These are phyloP conservation scores for Drechslera avenae DNA, from an alignment of 2,329 filamentous ascomycete genomes.

Conservation along the genomic window DNA sequence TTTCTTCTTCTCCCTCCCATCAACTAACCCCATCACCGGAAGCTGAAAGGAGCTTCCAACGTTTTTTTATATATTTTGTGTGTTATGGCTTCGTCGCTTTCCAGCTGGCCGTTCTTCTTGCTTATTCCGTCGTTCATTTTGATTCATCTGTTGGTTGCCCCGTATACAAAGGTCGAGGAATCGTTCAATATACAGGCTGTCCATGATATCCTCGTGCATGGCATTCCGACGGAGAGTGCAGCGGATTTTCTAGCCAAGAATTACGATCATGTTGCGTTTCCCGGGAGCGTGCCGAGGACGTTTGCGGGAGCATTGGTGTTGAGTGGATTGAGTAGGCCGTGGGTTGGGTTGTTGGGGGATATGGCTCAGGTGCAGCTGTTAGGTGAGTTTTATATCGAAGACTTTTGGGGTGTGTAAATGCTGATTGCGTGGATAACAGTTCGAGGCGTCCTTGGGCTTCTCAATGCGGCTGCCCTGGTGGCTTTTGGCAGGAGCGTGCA, in stretches of 20 bases:
- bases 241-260: constrained; percentile 60
- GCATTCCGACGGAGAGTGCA: constrained; percentile 67
- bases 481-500: constrained; percentile 68
- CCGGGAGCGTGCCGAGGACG: constrained; percentile 87
- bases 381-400: constrained; percentile 47
- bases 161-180: constrained; percentile 97
- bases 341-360: constrained; percentile 63
- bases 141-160: constrained; percentile 73
- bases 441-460: constrained; percentile 75
- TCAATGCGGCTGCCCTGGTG: constrained; percentile 73
- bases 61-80: not conserved
- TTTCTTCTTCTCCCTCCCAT: not conserved
- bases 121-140: constrained; percentile 49
- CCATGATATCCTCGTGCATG: constrained; percentile 86
- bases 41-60: not conserved
- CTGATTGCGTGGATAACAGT: constrained; percentile 53
- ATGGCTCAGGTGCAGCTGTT: constrained; percentile 62
- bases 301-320: constrained; percentile 83
- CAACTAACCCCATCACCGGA: too few relatives aligned
- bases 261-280: constrained; percentile 91
- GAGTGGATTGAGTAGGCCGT: constrained; percentile 71
- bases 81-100: constrained; percentile 24
- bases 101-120: constrained; percentile 34
- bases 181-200: constrained; percentile 96
- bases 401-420: not conserved